Percentiles rank a stretch among this genome's conserved stretches.
Conservation (phyloP, 2,329 filamentous ascomycete genomes). For the Talaromyces sp. region DNA sequence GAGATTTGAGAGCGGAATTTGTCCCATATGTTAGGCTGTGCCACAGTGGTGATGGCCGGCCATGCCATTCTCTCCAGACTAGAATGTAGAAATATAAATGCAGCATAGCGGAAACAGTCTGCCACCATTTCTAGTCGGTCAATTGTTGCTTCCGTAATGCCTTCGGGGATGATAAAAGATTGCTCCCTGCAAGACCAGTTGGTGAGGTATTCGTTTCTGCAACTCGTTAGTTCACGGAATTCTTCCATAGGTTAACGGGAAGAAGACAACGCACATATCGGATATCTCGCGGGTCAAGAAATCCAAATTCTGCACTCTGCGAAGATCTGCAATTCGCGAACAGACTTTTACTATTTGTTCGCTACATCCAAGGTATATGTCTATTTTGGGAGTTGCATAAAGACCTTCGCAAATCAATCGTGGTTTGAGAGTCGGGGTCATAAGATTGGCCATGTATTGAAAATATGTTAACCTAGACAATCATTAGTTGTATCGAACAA, state of each 20-base stretch:
- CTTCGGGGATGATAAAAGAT: slow-evolving; percentile 33
- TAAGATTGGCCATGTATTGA: slow-evolving; percentile 36
- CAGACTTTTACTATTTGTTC: slow-evolving; percentile 38
- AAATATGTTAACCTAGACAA: slow-evolving; percentile 35
- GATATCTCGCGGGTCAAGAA: slow-evolving; percentile 28
- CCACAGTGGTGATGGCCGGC: not conserved
- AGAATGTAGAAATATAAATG: slow-evolving; percentile 39
- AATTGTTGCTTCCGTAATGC: slow-evolving; percentile 30
- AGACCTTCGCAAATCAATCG: slow-evolving; percentile 25
- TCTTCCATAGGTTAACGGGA: not conserved
- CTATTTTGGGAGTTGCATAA: slow-evolving; percentile 31
- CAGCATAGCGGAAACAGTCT: slow-evolving; percentile 39
- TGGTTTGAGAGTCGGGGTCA: slow-evolving; percentile 30
- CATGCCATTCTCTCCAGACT: slow-evolving; percentile 32
- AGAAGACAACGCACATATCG: slow-evolving; percentile 29
- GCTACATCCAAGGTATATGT: slow-evolving; percentile 41
- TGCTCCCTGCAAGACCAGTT: slow-evolving; percentile 32
- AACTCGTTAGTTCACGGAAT: not conserved
- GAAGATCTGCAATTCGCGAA: slow-evolving; percentile 35
- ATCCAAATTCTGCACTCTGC: slow-evolving; percentile 16
- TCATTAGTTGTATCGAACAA: slow-evolving; percentile 7
- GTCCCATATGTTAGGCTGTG: not conserved
- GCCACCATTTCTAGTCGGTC: slow-evolving; percentile 37
- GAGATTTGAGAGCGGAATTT: slow-evolving; percentile 27
- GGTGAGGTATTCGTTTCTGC: slow-evolving; percentile 34